phyloP scores from a whole-genome alignment of 164 flowering plant genomes.

The Pachysandra terminalis region DNA sequence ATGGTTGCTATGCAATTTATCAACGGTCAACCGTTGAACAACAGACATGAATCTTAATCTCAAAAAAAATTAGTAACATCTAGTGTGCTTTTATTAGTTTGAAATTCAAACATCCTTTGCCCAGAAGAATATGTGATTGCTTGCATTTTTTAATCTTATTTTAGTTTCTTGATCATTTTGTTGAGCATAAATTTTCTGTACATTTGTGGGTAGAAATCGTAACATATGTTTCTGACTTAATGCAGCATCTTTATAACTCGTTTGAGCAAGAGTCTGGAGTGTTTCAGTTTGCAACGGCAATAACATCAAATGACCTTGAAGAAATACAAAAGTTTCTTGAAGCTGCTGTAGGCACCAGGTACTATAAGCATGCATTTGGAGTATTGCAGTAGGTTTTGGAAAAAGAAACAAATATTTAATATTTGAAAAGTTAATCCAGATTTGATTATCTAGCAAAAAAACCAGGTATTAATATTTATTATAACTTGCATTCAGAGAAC shows the following conservation, averaged over 20 bases:
- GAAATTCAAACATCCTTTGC: background rate
- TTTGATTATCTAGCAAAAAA: no score
- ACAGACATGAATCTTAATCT: no score
- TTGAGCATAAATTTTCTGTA: background rate
- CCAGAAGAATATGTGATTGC: background rate
- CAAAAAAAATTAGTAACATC: background rate
- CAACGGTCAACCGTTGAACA: no score
- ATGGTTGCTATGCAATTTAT: no score
- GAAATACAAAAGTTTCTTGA: slow-evolving; percentile 94
- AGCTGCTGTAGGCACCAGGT: slow-evolving; percentile 73
- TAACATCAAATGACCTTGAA: slow-evolving; percentile 83
- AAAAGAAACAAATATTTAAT: no score
- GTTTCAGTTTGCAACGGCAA: slow-evolving; percentile 83
- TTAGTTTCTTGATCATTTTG: background rate
- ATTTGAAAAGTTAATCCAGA: no score
- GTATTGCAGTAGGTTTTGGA: slow-evolving; percentile 1
- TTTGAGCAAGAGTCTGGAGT: slow-evolving; percentile 79
- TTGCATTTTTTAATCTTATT: slow-evolving; percentile 2
- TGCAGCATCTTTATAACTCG: slow-evolving; percentile 78
- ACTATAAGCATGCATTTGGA: slow-evolving; percentile 13
- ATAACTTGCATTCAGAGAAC: no score
- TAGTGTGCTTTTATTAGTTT: background rate
- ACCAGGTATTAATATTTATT: no score
- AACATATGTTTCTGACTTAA: slow-evolving; percentile 4
- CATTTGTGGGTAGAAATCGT: background rate